Evolutionary conservation across 73 alveolate species (phyloP), one percentile per base, ranked within the genome.

Genomic region (Symbiodinium pilosum): DNA sequence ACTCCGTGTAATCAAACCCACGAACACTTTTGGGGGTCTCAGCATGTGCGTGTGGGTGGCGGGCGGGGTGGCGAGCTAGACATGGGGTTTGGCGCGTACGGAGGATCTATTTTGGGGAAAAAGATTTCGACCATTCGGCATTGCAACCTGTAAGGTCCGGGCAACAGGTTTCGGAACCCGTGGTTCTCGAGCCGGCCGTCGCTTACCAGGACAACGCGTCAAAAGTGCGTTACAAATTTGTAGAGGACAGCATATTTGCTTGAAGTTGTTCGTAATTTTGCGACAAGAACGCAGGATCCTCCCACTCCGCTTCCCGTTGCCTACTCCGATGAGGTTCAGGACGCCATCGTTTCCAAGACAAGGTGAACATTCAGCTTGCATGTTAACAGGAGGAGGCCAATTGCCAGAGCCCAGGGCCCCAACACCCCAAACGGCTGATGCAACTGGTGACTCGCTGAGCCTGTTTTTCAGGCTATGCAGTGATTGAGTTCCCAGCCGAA

Each of bases 221-320:
- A n/a, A n/a, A n/a, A n/a, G n/a, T n/a, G n/a, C n/a, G n/a, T n/a
- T n/a, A n/a, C n/a, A n/a, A n/a, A n/a, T n/a, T n/a, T n/a, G n/a
- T n/a, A n/a, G n/a, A n/a, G n/a, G n/a, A n/a, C n/a, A n/a, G n/a
- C n/a, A n/a, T n/a, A n/a, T n/a, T n/a, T n/a, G n/a, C n/a, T n/a
- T n/a, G n/a, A n/a, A n/a, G n/a, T n/a, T n/a, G n/a, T n/a, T n/a
- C n/a, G n/a, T n/a, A n/a, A n/a, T n/a, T n/a, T n/a, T n/a, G n/a
- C n/a, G n/a, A n/a, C n/a, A n/a, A n/a, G n/a, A n/a, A n/a, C n/a
- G n/a, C 51, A 88, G 95, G 95, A 89, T 41, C 95, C 95, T 1
- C 95, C 95, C 44, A 89, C 95, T 4, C 95, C 95, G 24, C 51
- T 89, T 86, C 95, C 95, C 1, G 95, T 89, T 28, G 87, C 47